phyloP scores from a whole-genome alignment of 2,329 filamentous ascomycete species.

The Rosellinia necatrix region DNA sequence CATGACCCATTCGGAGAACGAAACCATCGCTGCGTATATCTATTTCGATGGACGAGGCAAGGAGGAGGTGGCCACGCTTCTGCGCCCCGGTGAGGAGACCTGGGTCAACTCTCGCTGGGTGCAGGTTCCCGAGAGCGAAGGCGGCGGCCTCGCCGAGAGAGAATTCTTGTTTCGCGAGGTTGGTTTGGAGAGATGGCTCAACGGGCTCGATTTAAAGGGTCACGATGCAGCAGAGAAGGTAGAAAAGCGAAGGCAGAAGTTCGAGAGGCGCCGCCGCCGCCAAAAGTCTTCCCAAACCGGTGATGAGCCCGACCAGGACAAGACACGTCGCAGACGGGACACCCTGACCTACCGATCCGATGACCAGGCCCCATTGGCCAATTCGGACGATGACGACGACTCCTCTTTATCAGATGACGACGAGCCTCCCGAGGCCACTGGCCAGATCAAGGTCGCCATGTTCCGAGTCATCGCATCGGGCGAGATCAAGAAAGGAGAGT shows the following conservation, averaged over 20 bases:
- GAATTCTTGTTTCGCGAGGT: constrained; percentile 98
- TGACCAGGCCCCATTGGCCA: constrained; percentile 74
- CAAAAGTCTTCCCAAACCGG: constrained; percentile 56
- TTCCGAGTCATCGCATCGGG: constrained; percentile 94
- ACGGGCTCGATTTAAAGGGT: constrained; percentile 91
- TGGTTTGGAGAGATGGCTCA: constrained; percentile 93
- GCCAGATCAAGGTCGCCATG: constrained; percentile 97
- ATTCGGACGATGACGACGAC: constrained; percentile 70
- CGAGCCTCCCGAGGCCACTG: constrained; percentile 89
- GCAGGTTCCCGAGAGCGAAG: constrained; percentile 86
- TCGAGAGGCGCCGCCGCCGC: constrained; percentile 69
- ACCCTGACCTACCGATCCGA: constrained; percentile 83
- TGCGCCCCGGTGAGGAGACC: constrained; percentile 92
- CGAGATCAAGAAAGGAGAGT: constrained; percentile 97
- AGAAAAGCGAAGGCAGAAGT: constrained; percentile 84
- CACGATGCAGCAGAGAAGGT: constrained; percentile 88
- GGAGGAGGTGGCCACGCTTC: constrained; percentile 93
- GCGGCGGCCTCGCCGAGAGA: constrained; percentile 90
- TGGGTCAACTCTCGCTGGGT: constrained; percentile 99
- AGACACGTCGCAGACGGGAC: constrained; percentile 52
- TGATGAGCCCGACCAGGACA: constrained; percentile 45
- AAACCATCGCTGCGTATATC: constrained; percentile 97
- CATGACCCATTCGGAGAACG: constrained; percentile 89
- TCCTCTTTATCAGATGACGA: constrained; percentile 75
- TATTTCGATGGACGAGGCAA: constrained; percentile 96